Evolutionary conservation across 805 yeast genomes (phyloP).

Genomic region (Clavispora fructus): DNA sequence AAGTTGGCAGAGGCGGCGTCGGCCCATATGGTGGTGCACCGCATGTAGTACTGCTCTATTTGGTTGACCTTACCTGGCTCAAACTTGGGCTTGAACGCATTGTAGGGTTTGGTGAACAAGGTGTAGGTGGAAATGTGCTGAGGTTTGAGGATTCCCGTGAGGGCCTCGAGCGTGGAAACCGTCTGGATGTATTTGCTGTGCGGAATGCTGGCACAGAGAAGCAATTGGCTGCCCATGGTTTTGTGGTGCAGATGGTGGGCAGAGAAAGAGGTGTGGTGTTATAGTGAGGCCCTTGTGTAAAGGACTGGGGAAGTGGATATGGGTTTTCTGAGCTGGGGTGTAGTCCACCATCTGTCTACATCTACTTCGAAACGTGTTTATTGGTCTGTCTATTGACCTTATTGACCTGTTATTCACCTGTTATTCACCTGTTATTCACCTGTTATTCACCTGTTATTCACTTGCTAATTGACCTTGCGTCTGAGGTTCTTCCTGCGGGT

Average conservation of each 20-base stretch:
- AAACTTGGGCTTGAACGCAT: conserved; percentile 48
- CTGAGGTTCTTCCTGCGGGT: no score
- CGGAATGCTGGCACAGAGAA: conserved; percentile 42
- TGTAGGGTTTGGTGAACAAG: conserved; percentile 44
- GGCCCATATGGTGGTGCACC: conserved; percentile 46
- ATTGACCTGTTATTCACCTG: no score
- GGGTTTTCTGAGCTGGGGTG: no score
- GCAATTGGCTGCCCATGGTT: conserved; percentile 52
- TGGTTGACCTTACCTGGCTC: conserved; percentile 54
- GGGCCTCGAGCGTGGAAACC: conserved; percentile 44
- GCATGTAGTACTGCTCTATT: conserved; percentile 49
- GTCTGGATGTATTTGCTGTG: conserved; percentile 38
- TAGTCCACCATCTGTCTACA: no score
- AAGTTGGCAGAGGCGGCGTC: conserved; percentile 18
- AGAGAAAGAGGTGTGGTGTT: no score
- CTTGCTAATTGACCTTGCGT: no score
- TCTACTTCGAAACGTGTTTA: no score
- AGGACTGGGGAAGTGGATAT: background rate
- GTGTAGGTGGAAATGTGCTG: conserved; percentile 45
- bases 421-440: no score
- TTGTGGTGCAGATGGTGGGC: no score
- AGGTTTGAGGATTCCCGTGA: conserved; percentile 46
- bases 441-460: no score
- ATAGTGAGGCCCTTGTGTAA: background rate
- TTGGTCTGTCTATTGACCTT: no score